Evolutionary conservation across 2,329 filamentous ascomycete genomes (phyloP), one percentile per base, ranked within the genome.

Genomic region (Colletotrichum karsti): DNA sequence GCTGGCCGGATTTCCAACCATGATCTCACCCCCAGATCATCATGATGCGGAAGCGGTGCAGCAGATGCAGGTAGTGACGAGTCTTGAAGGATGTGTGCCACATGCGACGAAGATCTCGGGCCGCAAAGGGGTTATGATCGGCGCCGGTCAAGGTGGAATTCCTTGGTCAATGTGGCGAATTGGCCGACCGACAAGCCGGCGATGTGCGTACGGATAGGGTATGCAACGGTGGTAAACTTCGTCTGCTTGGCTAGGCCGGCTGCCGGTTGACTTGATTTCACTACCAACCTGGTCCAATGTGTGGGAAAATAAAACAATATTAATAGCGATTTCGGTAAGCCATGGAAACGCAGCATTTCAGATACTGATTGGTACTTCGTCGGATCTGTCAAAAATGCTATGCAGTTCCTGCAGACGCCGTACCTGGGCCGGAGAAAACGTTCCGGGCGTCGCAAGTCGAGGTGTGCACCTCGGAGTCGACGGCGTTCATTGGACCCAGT

Each of bases 1-100:
- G 24, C n/a, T 42, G n/a, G 24, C n/a, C 28, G 26, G 28, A 20
- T 22, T 20, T 30, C 13, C 39, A 12, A 33, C 18, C 44, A 64
- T 64, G 60, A 64, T 67, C 53, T 59, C 60, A 54, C 46, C 39
- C 18, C 46, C n/a, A 33, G 44, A 58, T 67, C 64, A 64, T 54
- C 12, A 67, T 64, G 60, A 60, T 60, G 56, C 44, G 33, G 20
- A 50, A 50, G 33, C 13, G 12, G 20, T 37, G 51, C 24, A 42
- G 15, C 35, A 42, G 22, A 3, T 37, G 56, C 35, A 39, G 48
- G 53, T 12, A 54, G 53, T 67, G 64, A 64, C 64, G 60, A 53
- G 9, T 46, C 24, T 41, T 44, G 37, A 41, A 58, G 28, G 30
- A 56, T 56, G 46, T 12, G 37, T 48, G 37, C 46, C 30, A 53